phyloP scores from a whole-genome alignment of 2,329 filamentous ascomycete species.

The Chaetomium olivaceum region DNA sequence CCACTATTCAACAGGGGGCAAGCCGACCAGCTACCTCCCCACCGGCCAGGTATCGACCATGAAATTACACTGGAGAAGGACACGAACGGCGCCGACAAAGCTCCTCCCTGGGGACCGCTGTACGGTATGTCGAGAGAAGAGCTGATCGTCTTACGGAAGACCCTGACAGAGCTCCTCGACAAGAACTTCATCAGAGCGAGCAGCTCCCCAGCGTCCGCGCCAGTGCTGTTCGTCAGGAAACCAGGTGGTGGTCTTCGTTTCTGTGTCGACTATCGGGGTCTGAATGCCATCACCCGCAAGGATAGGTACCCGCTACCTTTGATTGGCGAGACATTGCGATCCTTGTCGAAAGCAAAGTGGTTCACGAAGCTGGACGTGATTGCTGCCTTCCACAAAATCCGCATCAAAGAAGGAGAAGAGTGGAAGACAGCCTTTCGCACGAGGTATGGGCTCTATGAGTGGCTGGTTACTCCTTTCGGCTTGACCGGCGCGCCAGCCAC shows the following conservation, averaged over 20 bases:
- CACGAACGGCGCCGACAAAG: not conserved
- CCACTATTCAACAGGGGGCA: not conserved
- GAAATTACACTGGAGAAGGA: not conserved
- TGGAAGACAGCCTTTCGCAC: slow-evolving; percentile 38
- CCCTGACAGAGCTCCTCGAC: not conserved
- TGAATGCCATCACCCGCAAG: slow-evolving; percentile 10
- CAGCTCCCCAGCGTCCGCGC: not conserved
- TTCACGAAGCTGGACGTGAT: slow-evolving; percentile 9
- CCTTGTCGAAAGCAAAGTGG: not conserved
- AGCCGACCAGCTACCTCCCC: not conserved
- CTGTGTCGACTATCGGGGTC: slow-evolving; percentile 1
- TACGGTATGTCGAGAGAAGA: not conserved
- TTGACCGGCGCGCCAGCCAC: slow-evolving; percentile 28
- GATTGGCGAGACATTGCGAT: not conserved
- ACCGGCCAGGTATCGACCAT: not conserved
- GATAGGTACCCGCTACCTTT: not conserved
- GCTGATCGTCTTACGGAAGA: not conserved
- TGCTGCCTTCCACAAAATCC: not conserved
- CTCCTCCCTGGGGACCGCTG: not conserved
- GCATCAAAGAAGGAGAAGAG: slow-evolving; percentile 27
- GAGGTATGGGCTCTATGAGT: slow-evolving; percentile 35
- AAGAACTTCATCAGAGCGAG: not conserved
- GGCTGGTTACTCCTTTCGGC: slow-evolving; percentile 37
- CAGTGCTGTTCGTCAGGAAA: not conserved
- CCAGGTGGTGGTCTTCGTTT: not conserved